Base-by-base conservation (phyloP, 2,329 filamentous ascomycete genomes). In the Trichophaea hybrida region DNA sequence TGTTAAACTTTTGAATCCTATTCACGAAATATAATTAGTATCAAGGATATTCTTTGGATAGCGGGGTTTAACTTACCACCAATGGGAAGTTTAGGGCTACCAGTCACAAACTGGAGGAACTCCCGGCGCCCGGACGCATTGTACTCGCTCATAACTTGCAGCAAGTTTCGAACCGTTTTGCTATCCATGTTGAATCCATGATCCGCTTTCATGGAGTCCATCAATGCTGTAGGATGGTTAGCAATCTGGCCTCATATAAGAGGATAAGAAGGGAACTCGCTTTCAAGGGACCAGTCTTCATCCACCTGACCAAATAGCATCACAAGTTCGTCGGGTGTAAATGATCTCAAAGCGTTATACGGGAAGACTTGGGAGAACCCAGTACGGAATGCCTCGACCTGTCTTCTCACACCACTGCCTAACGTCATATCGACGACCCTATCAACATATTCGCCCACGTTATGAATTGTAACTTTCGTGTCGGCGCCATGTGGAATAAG, bases 111-210 rank as follows among this genome's bases (percentile, higher is more conserved):
- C 70, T 98, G 93, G 67, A 98, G 76, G 74, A 98, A 98, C 69
- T 96, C 89, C 48, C 93, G 85, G 61, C 90, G 86, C 70, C 94
- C 81, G 49, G 82, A 73, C 1, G 78, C 73, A 6, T 79, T 80
- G 57, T 96, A 78, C 70, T 94, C 86, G 71, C 89, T 96, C 93
- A 98, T 97, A 7, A 85, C 85, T 69, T 96, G 89, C 15, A 98
- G 78, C 65, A 98, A 72, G 69, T 98, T 97, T 69, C 85, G 88
- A 52, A 98, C 89, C 69, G 86, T 96, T 75, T 85, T 87, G 77
- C 91, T 97, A 71, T 98, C 93, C 81, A 98, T 93, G 68, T 97
- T 98, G 76, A 88, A 98, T 6, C 93, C 93, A 71, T 98, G 93
- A 68, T 98, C 93, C 33, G 93, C 93, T 75, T 98, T 98, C 75